These are phyloP conservation scores for Barnettozyma salicaria DNA, from an alignment of 805 yeast genomes.

Conservation along the genomic window DNA sequence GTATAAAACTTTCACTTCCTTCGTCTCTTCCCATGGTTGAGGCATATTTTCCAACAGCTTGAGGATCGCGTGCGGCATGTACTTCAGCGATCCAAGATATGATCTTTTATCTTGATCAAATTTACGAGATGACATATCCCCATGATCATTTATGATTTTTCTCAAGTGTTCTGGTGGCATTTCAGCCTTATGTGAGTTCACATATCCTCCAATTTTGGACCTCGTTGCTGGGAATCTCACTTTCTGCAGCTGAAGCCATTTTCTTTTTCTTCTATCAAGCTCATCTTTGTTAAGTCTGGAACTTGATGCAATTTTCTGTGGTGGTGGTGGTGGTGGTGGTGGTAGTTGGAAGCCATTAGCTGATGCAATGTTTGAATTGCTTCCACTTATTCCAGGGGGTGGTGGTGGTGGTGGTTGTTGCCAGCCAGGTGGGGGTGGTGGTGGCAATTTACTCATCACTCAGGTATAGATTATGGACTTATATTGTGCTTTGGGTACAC, in stretches of 20 bases:
- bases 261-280: slow-evolving; percentile 40
- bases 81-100: slow-evolving; percentile 85
- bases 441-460: slow-evolving; percentile 17
- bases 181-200: slow-evolving; percentile 59
- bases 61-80: slow-evolving; percentile 90
- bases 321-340: slow-evolving; percentile 30
- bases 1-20: slow-evolving; percentile 82
- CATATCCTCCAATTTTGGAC: slow-evolving; percentile 36
- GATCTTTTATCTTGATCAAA: slow-evolving; percentile 82
- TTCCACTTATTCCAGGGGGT: slow-evolving; percentile 20
- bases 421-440: slow-evolving; percentile 29
- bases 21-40: slow-evolving; percentile 91
- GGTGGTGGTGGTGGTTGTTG: slow-evolving; percentile 28
- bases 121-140: slow-evolving; percentile 74
- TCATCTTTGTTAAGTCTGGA: slow-evolving; percentile 22
- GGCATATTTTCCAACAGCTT: slow-evolving; percentile 95
- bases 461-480: too few relatives aligned
- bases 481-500: too few relatives aligned
- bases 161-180: slow-evolving; percentile 94
- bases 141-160: slow-evolving; percentile 75
- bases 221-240: slow-evolving; percentile 38
- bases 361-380: too few relatives aligned
- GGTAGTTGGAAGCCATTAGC: slow-evolving; percentile 27
- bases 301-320: slow-evolving; percentile 10
- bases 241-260: slow-evolving; percentile 64